phyloP scores from a whole-genome alignment of 1,284 basidiomycete genomes.

The Tremellales sp. region DNA sequence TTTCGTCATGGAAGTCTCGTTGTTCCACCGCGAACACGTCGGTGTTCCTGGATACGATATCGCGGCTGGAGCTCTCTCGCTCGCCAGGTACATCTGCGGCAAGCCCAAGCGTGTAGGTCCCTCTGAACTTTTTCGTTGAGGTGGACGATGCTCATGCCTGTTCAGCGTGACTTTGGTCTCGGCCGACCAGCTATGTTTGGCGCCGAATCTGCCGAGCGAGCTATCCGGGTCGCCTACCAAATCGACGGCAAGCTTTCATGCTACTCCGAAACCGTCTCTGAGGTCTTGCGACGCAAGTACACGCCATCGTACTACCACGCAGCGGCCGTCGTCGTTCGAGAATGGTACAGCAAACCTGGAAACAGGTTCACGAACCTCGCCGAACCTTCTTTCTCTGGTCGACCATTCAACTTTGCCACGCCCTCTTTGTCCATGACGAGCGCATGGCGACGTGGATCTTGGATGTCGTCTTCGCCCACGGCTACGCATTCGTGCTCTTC shows the following conservation, averaged over 20 bases:
- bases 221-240: slow-evolving; percentile 59
- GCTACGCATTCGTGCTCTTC: slow-evolving; percentile 41
- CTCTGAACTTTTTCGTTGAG: too few relatives aligned
- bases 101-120: slow-evolving; percentile 65
- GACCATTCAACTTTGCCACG: too few relatives aligned
- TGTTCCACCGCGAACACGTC: slow-evolving; percentile 95
- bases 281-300: slow-evolving; percentile 96
- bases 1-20: slow-evolving; percentile 96
- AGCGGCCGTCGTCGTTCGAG: slow-evolving; percentile 84
- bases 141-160: slow-evolving; percentile 27
- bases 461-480: slow-evolving; percentile 34
- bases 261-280: slow-evolving; percentile 82
- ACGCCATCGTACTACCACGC: slow-evolving; percentile 91
- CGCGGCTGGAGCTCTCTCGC: slow-evolving; percentile 78
- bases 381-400: neutral
- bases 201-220: neutral
- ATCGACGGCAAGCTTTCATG: slow-evolving; percentile 81
- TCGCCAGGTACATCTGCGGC: slow-evolving; percentile 81
- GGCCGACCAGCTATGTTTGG: neutral
- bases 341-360: slow-evolving; percentile 61
- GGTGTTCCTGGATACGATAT: slow-evolving; percentile 78
- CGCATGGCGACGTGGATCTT: slow-evolving; percentile 35
- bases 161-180: too few relatives aligned
- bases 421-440: slow-evolving; percentile 39
- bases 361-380: neutral